phyloP scores from a whole-genome alignment of 257 asterid genomes.

The Fraxinus anomala region DNA sequence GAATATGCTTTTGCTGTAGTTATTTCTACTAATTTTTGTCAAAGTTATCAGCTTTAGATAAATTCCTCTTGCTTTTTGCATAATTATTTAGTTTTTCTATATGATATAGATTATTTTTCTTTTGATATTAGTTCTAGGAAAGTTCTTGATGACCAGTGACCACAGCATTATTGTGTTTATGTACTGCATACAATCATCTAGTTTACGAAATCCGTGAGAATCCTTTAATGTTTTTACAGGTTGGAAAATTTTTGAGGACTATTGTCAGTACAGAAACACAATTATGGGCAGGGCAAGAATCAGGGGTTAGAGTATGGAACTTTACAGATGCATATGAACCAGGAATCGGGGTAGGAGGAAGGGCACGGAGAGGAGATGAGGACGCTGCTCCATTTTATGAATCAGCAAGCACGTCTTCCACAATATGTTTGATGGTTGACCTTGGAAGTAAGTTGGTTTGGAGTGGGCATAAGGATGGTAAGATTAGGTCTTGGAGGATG shows the following conservation, averaged over 20 bases:
- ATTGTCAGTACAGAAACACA: slow-evolving; percentile 76
- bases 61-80: not conserved
- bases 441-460: slow-evolving; percentile 75
- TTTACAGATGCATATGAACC: slow-evolving; percentile 71
- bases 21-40: not conserved
- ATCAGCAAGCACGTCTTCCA: slow-evolving; percentile 65
- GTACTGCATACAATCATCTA: not conserved
- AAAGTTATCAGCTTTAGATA: not conserved
- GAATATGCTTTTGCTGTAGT: not conserved
- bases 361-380: slow-evolving; percentile 87
- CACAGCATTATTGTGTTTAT: not conserved
- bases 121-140: not conserved
- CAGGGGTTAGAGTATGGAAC: slow-evolving; percentile 92
- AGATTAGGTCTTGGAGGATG: slow-evolving; percentile 89
- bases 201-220: not conserved
- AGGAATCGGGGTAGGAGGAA: slow-evolving; percentile 66
- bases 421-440: slow-evolving; percentile 75
- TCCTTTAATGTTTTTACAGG: slow-evolving; percentile 43
- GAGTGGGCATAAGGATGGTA: slow-evolving; percentile 98
- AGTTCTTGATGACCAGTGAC: not conserved
- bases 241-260: slow-evolving; percentile 77
- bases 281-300: slow-evolving; percentile 94
- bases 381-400: slow-evolving; percentile 91
- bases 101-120: not conserved
- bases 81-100: not conserved